Evolutionary conservation across 164 flowering plant genomes (phyloP), one percentile per base, ranked within the genome.

Genomic region (Cinnamomum chago): DNA sequence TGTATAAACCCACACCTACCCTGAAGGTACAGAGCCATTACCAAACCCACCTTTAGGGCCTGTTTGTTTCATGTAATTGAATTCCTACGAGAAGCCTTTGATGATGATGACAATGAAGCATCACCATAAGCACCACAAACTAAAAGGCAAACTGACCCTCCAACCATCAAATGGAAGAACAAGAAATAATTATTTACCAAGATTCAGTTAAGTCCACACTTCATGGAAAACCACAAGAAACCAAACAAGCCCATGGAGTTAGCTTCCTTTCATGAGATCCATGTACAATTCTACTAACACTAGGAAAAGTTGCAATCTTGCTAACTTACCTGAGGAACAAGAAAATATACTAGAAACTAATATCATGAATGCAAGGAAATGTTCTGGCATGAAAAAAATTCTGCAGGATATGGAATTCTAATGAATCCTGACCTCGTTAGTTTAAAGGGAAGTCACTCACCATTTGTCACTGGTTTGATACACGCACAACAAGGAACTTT

Each of bases 401-500:
- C 60, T 0, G 20, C 7, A 55, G 20, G n/a, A 7, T 55, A 17
- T 14, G n/a, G 4, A 5, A 15, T 55, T 20, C n/a, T 20, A 55
- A 55, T 15, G 4, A 55, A 15, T 55, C 5, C 17, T 40, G 11
- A 40, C 10, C 60, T 20, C n/a, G 7, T 55, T 55, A 15, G n/a
- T 55, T 55, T 15, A 14, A 14, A 55, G 17, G n/a, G 7, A 55
- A 55, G 60, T 85, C 77, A 82, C 20, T 82, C 82, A 66, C 58
- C 85, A 22, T 72, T 70, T 12, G 82, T 80, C 27, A 84, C 64
- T 22, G 90, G 87, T 75, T 83, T 86, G 27, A 79, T 75, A 71
- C 98, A 93, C 3, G 88, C 90, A 73, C 96, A 90, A 22, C 84
- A 78, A 20, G 82, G 77, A 35, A 67, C 62, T 79, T 88, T 95